Conservation (phyloP, 2,329 filamentous ascomycete species). For the Westerdykella sp. region DNA sequence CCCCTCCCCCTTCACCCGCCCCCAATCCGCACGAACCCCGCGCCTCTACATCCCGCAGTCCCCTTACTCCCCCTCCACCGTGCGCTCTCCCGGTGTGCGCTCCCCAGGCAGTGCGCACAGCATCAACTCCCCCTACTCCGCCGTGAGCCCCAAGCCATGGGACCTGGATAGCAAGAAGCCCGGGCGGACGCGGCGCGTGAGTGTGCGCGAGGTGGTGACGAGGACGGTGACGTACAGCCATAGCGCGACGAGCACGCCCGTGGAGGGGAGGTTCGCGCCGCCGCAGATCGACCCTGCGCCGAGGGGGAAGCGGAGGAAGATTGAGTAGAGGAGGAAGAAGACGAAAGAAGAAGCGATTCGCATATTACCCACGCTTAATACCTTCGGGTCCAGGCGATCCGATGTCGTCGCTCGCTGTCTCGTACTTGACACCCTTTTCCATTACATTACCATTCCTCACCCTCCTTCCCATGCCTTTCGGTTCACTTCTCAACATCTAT, state of each 20-base stretch:
- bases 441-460: too few species aligned
- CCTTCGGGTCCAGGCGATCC: not conserved
- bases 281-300: conserved; percentile 78
- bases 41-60: conserved; percentile 71
- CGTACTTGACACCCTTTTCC: not conserved
- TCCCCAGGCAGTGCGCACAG: conserved; percentile 62
- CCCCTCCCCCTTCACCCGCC: conserved; percentile 58
- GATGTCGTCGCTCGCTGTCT: not conserved
- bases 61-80: conserved; percentile 58
- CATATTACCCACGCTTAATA: not conserved
- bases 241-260: conserved; percentile 51
- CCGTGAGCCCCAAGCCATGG: conserved; percentile 73
- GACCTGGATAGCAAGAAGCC: conserved; percentile 60
- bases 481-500: too few species aligned
- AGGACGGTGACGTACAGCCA: conserved; percentile 91
- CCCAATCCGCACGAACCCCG: conserved; percentile 54
- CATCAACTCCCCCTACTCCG: conserved; percentile 67
- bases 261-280: conserved; percentile 30
- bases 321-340: conserved; percentile 40
- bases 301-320: conserved; percentile 85
- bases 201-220: conserved; percentile 86
- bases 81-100: conserved; percentile 59
- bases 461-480: too few species aligned
- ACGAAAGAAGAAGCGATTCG: not conserved
- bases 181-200: conserved; percentile 53